Evolutionary conservation across 495 filamentous ascomycete genomes (phyloP).

Genomic region (Aeminium ludgeri): DNA sequence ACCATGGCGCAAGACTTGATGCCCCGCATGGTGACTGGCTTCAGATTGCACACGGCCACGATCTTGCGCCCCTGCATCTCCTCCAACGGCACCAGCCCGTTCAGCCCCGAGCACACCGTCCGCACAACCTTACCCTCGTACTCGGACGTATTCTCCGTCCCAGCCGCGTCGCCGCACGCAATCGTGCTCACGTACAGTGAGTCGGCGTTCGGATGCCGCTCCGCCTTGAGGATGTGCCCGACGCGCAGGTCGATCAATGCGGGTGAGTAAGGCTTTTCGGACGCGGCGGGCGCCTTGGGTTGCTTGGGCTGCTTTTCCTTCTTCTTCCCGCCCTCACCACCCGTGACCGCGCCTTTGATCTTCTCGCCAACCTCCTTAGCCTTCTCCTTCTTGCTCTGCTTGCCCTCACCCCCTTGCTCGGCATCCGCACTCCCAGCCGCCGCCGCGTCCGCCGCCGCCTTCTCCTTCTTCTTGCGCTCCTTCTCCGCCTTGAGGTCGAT

Average conservation of each 20-base stretch:
- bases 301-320: slow-evolving; percentile 52
- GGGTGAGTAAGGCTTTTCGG: slow-evolving; percentile 59
- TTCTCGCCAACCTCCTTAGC: slow-evolving; percentile 21
- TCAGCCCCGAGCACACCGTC: slow-evolving; percentile 91
- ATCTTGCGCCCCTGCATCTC: slow-evolving; percentile 96
- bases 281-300: slow-evolving; percentile 40
- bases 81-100: slow-evolving; percentile 76
- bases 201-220: slow-evolving; percentile 92
- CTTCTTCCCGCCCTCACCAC: slow-evolving; percentile 36
- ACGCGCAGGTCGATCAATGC: slow-evolving; percentile 84
- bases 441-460: slow-evolving; percentile 19
- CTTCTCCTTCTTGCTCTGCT: slow-evolving; percentile 20
- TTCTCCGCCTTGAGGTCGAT: slow-evolving; percentile 38
- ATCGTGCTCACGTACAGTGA: slow-evolving; percentile 94
- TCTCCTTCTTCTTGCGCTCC: slow-evolving; percentile 33
- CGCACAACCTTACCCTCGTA: slow-evolving; percentile 75
- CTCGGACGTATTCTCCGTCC: slow-evolving; percentile 72
- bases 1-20: slow-evolving; percentile 96
- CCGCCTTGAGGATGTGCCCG: slow-evolving; percentile 87
- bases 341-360: slow-evolving; percentile 18
- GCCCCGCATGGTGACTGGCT: slow-evolving; percentile 96
- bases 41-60: slow-evolving; percentile 87
- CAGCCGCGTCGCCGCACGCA: slow-evolving; percentile 75
- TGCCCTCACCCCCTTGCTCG: slow-evolving; percentile 10
- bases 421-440: slow-evolving; percentile 9